Base-by-base conservation (phyloP, 139 green algal genomes). In the Chlorella sp. region DNA sequence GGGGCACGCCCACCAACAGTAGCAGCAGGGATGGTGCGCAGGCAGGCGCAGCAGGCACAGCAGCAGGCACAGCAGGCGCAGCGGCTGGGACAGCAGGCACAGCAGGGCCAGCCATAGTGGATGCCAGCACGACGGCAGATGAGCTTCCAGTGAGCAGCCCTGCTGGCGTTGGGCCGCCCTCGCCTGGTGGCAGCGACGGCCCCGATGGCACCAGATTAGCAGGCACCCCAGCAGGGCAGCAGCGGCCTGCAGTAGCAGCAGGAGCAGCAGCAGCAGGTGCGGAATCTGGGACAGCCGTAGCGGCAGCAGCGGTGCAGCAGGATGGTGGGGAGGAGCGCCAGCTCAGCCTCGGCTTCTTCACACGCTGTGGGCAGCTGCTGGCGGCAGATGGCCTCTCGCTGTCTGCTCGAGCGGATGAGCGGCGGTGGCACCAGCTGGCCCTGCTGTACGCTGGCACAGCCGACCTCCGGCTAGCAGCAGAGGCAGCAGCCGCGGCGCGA, bases 401-500 rank as follows among this genome's bases (percentile, higher is more conserved):
- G 34, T 36, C 75, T 72, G 75, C 75, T 26, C 56, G 12, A 55
- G 56, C 55, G 26, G 75, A 38, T 23, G 75, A 70, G 34, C 62
- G 75, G 34, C 62, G 75, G 4, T 82, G 75, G 75, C 57, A 82
- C 34, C 75, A 82, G 75, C 75, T 82, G 13, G 75, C 75, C 4
- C 63, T 82, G n/a, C 23, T 64, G 1, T 82, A 82, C 36, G 12
- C 75, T 26, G 75, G 75, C 12, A 60, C 70, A 16, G 75, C 75
- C 7, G 75, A 82, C 23, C 36, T 82, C 23, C 26, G 26, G 56
- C 56, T 82, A 36, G 21, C 56, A 12, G 36, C 75, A 4, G 56
- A 34, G 30, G 55, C 23, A 9, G 20, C 39, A 17, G 2, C 41
- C 18, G 44, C 44, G 25, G 25, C 7, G 15, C 21, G 68, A 32